These are phyloP conservation scores for Puccinia hordei DNA, from an alignment of 1,284 basidiomycete genomes.

Conservation along the genomic window DNA sequence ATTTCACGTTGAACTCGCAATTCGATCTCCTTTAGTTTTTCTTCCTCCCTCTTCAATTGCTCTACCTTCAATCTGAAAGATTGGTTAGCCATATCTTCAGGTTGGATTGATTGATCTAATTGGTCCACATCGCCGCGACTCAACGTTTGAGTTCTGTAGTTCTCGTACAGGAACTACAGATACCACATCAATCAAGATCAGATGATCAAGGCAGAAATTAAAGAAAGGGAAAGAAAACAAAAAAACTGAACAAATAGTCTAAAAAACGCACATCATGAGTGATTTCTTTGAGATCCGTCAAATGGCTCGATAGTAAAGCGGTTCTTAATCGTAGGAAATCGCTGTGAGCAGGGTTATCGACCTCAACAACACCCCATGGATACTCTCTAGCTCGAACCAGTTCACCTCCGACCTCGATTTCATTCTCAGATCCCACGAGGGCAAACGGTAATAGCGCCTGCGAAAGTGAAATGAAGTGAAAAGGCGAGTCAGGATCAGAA, in stretches of 20 bases:
- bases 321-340: conserved; percentile 91
- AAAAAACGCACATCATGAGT: conserved; percentile 80
- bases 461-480: conserved; percentile 17
- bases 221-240: conserved; percentile 55
- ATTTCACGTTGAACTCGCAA: conserved; percentile 98
- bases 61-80: conserved; percentile 97
- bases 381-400: conserved; percentile 84
- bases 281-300: conserved; percentile 63
- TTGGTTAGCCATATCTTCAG: conserved; percentile 94
- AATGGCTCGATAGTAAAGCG: conserved; percentile 68
- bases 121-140: conserved; percentile 70
- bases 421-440: conserved; percentile 95
- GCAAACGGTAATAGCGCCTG: conserved; percentile 91
- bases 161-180: conserved; percentile 66
- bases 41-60: conserved; percentile 83
- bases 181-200: not conserved
- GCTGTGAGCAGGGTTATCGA: conserved; percentile 97
- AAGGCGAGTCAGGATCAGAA: not conserved
- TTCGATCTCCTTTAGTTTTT: conserved; percentile 91
- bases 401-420: conserved; percentile 83
- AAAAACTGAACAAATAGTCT: not conserved
- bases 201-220: conserved; percentile 49
- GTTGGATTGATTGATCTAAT: conserved; percentile 62
- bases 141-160: conserved; percentile 97
- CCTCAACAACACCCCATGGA: conserved; percentile 99